phyloP scores from a whole-genome alignment of 352 stramenopile species.

The Peronospora belbahrii region DNA sequence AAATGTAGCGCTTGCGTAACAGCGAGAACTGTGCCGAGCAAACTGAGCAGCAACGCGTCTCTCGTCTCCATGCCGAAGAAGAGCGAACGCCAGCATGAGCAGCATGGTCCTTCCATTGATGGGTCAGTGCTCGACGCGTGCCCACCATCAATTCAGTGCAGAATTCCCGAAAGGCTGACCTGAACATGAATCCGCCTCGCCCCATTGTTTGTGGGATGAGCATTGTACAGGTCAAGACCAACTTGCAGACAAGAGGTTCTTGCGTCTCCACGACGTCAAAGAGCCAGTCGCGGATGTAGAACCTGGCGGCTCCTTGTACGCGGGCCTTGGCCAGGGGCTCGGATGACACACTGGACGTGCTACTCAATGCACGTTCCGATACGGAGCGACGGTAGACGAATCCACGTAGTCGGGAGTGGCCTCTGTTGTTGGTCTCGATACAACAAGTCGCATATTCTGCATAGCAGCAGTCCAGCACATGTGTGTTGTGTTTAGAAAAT shows the following conservation, averaged over 20 bases:
- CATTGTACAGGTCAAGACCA: slow-evolving; percentile 57
- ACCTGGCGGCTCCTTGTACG: slow-evolving; percentile 22
- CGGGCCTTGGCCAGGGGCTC: slow-evolving; percentile 33
- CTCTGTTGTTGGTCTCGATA: slow-evolving; percentile 20
- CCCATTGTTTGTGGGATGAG: slow-evolving; percentile 28
- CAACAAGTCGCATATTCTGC: slow-evolving; percentile 48
- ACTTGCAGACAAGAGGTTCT: slow-evolving; percentile 51
- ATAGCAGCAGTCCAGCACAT: slow-evolving; percentile 53
- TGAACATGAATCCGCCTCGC: slow-evolving; percentile 7
- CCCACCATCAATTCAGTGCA: slow-evolving; percentile 46
- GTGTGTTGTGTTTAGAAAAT: slow-evolving; percentile 47
- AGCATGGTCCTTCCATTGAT: slow-evolving; percentile 47
- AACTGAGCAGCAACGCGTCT: slow-evolving; percentile 41
- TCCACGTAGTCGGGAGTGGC: slow-evolving; percentile 27
- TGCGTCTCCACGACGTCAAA: slow-evolving; percentile 56
- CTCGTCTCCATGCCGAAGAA: slow-evolving; percentile 21
- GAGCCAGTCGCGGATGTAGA: slow-evolving; percentile 66
- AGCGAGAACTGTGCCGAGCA: slow-evolving; percentile 56
- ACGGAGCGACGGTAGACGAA: slow-evolving; percentile 73
- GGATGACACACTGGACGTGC: slow-evolving; percentile 35
- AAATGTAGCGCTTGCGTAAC: slow-evolving; percentile 53
- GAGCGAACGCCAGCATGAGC: slow-evolving; percentile 16
- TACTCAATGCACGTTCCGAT: slow-evolving; percentile 40
- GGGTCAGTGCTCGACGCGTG: slow-evolving; percentile 40
- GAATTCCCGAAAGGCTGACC: slow-evolving; percentile 55